Evolutionary conservation across 108 stramenopile genomes (phyloP).

Genomic region (Fistulifera solaris): DNA sequence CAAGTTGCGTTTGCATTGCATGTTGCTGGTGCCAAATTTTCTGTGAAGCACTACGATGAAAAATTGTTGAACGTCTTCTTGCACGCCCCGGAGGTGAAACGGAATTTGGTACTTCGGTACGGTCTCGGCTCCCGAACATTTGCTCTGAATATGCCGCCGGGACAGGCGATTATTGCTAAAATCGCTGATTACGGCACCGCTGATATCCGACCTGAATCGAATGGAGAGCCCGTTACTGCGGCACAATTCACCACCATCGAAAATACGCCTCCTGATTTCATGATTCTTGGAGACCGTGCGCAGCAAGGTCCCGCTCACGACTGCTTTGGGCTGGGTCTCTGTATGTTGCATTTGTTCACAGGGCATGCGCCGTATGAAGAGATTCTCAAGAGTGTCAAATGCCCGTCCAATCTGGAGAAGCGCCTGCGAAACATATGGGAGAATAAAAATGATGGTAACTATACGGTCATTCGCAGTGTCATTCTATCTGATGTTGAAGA

Average conservation of each 20-base stretch:
- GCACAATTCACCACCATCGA: constrained; percentile 96
- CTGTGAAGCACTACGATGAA: constrained; percentile 96
- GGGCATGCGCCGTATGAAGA: constrained; percentile 97
- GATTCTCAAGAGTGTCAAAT: constrained; percentile 79
- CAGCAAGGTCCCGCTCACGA: constrained; percentile 88
- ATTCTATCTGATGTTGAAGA: constrained; percentile 60
- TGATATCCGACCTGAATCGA: constrained; percentile 55
- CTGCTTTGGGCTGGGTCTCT: constrained; percentile 88
- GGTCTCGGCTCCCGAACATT: constrained; percentile 73
- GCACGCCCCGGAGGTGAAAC: constrained; percentile 21
- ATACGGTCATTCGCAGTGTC: constrained; percentile 56
- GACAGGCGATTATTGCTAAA: constrained; percentile 70
- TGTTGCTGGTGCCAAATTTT: constrained; percentile 63
- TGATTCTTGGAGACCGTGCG: constrained; percentile 83
- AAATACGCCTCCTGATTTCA: constrained; percentile 91
- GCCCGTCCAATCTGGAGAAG: constrained; percentile 50
- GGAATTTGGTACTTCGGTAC: constrained; percentile 58
- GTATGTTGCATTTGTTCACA: constrained; percentile 92
- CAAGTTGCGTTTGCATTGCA: constrained; percentile 93
- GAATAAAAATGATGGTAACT: constrained; percentile 31
- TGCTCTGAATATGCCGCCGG: constrained; percentile 42
- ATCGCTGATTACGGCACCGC: constrained; percentile 98
- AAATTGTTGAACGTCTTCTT: constrained; percentile 97
- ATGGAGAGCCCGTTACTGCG: constrained; percentile 75
- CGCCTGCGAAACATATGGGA: constrained; percentile 78